Base-by-base conservation (phyloP, 345 rosid genomes). In the Salix koriyanagi region DNA sequence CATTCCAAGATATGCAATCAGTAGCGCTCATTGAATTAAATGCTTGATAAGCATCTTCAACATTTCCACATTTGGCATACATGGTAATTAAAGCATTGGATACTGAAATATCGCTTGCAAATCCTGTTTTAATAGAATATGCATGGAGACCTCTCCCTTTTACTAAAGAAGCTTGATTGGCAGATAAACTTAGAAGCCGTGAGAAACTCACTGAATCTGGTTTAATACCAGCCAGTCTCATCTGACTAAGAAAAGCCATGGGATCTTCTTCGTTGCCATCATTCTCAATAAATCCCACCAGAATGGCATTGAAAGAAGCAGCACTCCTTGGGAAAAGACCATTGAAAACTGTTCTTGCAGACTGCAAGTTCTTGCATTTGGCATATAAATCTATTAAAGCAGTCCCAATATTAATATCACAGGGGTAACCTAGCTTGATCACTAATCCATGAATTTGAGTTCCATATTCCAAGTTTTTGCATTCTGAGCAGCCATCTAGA, bases 1-100 rank as follows among this genome's bases (percentile, higher is more conserved):
- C 82, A 75, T 85, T 85, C 85, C 87, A 85, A 50, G 88, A 85
- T 28, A 85, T 71, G 23, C 54, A 36, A 74, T 83, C 79, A 48
- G 54, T 69, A 30, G 11, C 6, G 42, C 70, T 73, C 76, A 80
- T 69, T 32, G 61, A 62, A 65, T 50, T 72, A 69, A 85, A 83
- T 25, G 65, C 65, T 69, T 23, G 75, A 79, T 64, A 58, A 21
- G 83, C 81, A 52, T 73, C 76, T 58, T 46, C 78, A 69, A 78
- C 50, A 34, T 64, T 67, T 44, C 81, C 86, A 79, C 83, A 83
- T 76, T 83, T 83, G 67, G 88, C 83, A 75, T 85, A 81, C 80
- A 79, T 78, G 32, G 83, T 78, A 50, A 85, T 70, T 50, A 83
- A 66, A 50, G 84, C 75, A 79, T 81, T 80, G 37, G 77, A 67